Conservation (phyloP, 2,329 filamentous ascomycete genomes). For the Fusarium bactridioides region DNA sequence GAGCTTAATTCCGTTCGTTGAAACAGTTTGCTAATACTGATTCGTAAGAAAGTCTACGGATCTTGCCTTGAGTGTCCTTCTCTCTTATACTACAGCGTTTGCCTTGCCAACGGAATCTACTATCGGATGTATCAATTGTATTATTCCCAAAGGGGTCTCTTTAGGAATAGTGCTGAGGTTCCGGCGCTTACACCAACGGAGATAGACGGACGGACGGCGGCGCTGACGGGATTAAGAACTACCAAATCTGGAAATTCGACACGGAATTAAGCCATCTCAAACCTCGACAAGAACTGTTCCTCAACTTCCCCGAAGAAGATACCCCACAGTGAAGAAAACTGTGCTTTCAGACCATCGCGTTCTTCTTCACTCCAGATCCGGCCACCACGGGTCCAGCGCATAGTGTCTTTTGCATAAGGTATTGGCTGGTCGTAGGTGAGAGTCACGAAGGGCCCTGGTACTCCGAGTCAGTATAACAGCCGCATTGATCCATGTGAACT, state of each 20-base stretch:
- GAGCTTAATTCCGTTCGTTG: rapidly evolving
- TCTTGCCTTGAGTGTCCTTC: too few species aligned
- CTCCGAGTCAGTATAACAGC: rapidly evolving
- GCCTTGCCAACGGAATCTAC: background rate
- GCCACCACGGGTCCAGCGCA: background rate
- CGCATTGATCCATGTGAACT: rapidly evolving
- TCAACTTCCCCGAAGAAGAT: background rate
- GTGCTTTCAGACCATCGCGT: background rate
- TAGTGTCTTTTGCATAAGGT: background rate
- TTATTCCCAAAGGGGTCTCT: background rate
- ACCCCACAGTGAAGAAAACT: background rate
- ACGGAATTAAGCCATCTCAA: background rate
- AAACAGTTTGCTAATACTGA: too few species aligned
- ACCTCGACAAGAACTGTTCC: background rate
- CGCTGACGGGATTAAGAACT: background rate
- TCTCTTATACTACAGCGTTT: background rate
- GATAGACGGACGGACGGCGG: background rate
- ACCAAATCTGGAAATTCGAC: background rate
- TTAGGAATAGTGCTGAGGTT: background rate
- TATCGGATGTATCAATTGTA: background rate
- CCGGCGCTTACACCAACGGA: background rate
- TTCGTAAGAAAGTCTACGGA: too few species aligned
- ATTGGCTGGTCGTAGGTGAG: background rate
- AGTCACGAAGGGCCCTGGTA: background rate
- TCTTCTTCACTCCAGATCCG: background rate